Percentiles rank a stretch among this genome's conserved stretches.
Evolutionary conservation across 192 early-diverging fungal genomes (phyloP).

Genomic region (Backusella parvicylindrica): DNA sequence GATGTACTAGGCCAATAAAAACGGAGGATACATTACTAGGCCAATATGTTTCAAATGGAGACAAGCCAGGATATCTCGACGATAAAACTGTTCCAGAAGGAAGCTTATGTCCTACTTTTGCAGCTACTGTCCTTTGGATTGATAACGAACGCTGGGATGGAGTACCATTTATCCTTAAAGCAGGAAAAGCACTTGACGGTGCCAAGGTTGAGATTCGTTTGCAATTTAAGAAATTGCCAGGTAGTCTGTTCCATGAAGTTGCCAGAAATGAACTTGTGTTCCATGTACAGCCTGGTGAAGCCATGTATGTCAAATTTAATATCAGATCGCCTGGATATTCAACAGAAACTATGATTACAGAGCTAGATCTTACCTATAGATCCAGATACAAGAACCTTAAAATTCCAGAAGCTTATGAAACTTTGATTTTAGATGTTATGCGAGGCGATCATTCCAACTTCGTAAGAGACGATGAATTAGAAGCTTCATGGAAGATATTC

Average conservation of each 20-base stretch:
- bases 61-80: slow-evolving; percentile 86
- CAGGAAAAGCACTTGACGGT: slow-evolving; percentile 88
- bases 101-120: slow-evolving; percentile 90
- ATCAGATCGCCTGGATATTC: slow-evolving; percentile 93
- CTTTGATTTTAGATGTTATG: slow-evolving; percentile 88
- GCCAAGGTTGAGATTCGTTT: slow-evolving; percentile 90
- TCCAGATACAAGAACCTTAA: slow-evolving; percentile 81
- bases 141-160: slow-evolving; percentile 94
- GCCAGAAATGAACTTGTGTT: slow-evolving; percentile 94
- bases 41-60: slow-evolving; percentile 84
- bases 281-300: slow-evolving; percentile 91
- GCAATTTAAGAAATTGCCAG: slow-evolving; percentile 85
- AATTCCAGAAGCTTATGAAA: slow-evolving; percentile 97
- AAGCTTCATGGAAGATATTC: slow-evolving; percentile 97
- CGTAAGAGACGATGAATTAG: slow-evolving; percentile 89
- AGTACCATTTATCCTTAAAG: slow-evolving; percentile 84
- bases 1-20: slow-evolving; percentile 71
- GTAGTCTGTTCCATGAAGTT: slow-evolving; percentile 67
- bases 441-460: slow-evolving; percentile 95
- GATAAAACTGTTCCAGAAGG: slow-evolving; percentile 80
- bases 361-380: slow-evolving; percentile 92
- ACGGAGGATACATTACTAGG: slow-evolving; percentile 86
- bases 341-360: slow-evolving; percentile 82
- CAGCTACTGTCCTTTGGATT: slow-evolving; percentile 81
- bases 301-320: slow-evolving; percentile 94